Conservation (phyloP, 768 basidiomycete species). For the Ramaria sp. region DNA sequence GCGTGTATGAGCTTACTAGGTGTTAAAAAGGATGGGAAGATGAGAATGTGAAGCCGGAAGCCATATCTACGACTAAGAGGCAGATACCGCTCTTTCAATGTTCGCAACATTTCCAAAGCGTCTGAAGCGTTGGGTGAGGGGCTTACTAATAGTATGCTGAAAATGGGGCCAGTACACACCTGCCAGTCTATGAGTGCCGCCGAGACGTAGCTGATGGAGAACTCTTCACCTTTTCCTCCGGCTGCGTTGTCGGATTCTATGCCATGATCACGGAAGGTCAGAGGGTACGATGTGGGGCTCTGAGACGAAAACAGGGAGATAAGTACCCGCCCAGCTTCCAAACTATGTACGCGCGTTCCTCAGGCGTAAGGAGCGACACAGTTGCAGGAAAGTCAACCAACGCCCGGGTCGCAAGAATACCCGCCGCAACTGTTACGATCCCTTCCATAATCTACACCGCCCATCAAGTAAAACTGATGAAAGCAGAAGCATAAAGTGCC, state of each 20-base stretch:
- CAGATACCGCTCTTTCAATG: too few relatives aligned
- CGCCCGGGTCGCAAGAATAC: slow-evolving; percentile 41
- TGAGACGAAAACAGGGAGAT: background rate
- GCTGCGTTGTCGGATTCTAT: slow-evolving; percentile 46
- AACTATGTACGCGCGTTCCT: slow-evolving; percentile 45
- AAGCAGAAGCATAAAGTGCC: too few relatives aligned
- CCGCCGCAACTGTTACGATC: slow-evolving; percentile 46
- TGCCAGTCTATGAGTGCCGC: slow-evolving; percentile 57
- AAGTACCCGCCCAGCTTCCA: slow-evolving; percentile 38
- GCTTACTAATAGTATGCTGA: background rate
- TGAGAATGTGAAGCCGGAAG: slow-evolving; percentile 45
- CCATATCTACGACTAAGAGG: slow-evolving; percentile 30
- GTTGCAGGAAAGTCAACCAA: slow-evolving; percentile 53
- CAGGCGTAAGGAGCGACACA: slow-evolving; percentile 49
- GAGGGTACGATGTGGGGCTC: background rate
- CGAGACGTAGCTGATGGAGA: slow-evolving; percentile 41
- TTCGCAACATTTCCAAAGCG: too few relatives aligned
- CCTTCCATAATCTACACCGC: slow-evolving; percentile 49
- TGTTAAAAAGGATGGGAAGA: slow-evolving; percentile 46
- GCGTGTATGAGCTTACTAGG: slow-evolving; percentile 38
- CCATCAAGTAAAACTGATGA: too few relatives aligned
- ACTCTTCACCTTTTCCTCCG: slow-evolving; percentile 46
- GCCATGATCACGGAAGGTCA: too few relatives aligned
- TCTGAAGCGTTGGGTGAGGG: too few relatives aligned
- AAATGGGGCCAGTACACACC: slow-evolving; percentile 18